Conservation (phyloP, 2,329 filamentous ascomycete species). For the Orbilia javanica region DNA sequence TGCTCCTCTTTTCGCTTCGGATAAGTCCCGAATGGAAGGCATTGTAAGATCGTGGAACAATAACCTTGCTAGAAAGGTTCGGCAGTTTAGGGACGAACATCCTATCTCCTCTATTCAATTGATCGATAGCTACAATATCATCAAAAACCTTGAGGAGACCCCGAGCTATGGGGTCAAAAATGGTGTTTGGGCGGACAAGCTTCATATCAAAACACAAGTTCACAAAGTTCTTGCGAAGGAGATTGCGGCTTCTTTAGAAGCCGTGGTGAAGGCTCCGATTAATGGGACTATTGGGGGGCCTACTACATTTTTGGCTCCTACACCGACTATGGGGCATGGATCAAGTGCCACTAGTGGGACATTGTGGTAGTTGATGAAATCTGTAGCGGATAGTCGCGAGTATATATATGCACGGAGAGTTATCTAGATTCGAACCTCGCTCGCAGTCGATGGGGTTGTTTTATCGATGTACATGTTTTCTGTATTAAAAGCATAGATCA, state of each 20-base stretch:
- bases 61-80: background rate
- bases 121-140: background rate
- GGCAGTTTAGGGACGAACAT: background rate
- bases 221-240: slow-evolving; percentile 1
- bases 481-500: background rate
- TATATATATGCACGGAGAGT: background rate
- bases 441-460: background rate
- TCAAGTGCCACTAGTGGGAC: background rate
- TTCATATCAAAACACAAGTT: background rate
- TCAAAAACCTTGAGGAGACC: background rate
- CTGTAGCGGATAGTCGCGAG: background rate
- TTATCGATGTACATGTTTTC: background rate
- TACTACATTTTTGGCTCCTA: background rate
- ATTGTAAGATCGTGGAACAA: background rate
- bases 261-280: background rate
- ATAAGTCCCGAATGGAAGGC: background rate
- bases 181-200: background rate
- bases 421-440: too few relatives aligned
- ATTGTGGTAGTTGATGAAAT: background rate
- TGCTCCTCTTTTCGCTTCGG: background rate
- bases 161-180: background rate
- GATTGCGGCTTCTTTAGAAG: background rate
- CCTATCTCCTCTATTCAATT: background rate
- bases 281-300: background rate
- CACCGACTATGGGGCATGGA: background rate